Evolutionary conservation across 805 yeast species (phyloP), one percentile per base, ranked within the genome.

Genomic region (Saccharomyces kudriavzevii): DNA sequence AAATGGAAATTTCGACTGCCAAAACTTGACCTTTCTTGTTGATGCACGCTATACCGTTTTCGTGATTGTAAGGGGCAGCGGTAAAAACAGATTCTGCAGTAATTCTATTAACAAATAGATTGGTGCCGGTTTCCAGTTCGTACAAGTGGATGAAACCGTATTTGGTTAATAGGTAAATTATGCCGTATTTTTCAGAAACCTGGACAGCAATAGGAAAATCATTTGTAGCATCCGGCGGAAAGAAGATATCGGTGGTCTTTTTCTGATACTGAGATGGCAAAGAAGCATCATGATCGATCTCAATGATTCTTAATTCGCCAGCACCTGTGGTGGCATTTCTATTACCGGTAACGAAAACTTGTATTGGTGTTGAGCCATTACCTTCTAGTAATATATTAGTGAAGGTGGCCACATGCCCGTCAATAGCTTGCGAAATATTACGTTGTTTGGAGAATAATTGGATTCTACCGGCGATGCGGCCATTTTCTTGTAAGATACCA

Each of bases 161-260:
- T 75, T 95, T 95, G 56, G 99, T 94, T 69, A 94, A 79, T 60
- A 94, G 78, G 71, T 90, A 94, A 57, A 87, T 77, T 56, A 94
- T 81, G 60, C 98, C 98, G 64, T 84, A 94, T 67, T 81, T 80
- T 73, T 87, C 80, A 26, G 96, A 84, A 47, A 92, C 83, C 69
- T 89, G 94, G 57, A 91, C 81, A 51, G 96, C 81, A 60, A 94
- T 90, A 56, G 99, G 99, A 84, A 94, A 94, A 74, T 94, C 99
- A 69, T 87, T 87, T 45, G 87, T 78, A 48, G 96, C 96, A 74
- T 95, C 99, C 27, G 96, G 91, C 35, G 99, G 99, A 81, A 92
- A 90, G 74, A 87, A 94, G 57, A 94, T 84, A 64, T 92, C 98
- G 49, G 88, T 94, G 48, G 88, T 82, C 71, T 90, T 90, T 79